Conservation (phyloP, 345 rosid genomes). For the Physaria fendleri region DNA sequence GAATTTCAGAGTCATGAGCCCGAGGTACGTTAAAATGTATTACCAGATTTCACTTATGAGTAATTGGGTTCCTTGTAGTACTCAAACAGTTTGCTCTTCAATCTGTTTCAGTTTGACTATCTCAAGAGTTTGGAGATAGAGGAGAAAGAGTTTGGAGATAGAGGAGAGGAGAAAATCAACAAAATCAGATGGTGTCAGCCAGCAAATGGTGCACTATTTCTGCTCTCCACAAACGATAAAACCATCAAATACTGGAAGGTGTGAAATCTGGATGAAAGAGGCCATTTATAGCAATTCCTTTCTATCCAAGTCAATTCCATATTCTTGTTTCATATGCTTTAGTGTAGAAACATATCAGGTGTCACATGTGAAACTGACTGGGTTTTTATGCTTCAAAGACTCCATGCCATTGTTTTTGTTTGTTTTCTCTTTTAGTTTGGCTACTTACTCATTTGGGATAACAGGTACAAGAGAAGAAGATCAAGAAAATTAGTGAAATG, state of each 20-base stretch:
- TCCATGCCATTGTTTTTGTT: not conserved
- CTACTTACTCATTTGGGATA: constrained; percentile 4
- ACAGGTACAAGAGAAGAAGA: constrained; percentile 94
- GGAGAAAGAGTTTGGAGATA: constrained; percentile 99
- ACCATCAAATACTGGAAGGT: constrained; percentile 99
- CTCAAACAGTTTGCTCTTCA: constrained; percentile 1
- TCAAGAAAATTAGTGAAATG: constrained; percentile 75
- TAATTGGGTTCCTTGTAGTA: not conserved
- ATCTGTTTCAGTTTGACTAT: constrained; percentile 81
- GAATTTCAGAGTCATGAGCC: constrained; percentile 99
- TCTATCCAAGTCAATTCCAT: not conserved
- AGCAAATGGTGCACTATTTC: constrained; percentile 85
- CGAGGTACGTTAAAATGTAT: constrained; percentile 50
- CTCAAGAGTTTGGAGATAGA: constrained; percentile 99
- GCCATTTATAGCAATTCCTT: not conserved
- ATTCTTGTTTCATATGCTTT: constrained; percentile 1
- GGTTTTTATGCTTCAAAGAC: not conserved
- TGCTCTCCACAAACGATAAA: constrained; percentile 95
- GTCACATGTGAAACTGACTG: not conserved
- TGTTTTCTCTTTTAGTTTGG: not conserved
- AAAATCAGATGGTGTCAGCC: constrained; percentile 99
- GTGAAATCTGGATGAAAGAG: constrained; percentile 5
- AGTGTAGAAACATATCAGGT: not conserved
- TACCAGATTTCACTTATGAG: not conserved
- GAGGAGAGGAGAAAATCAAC: constrained; percentile 99